These are phyloP conservation scores for Hypoxylon sp. DNA, from an alignment of 2,329 filamentous ascomycete genomes.

Conservation along the genomic window DNA sequence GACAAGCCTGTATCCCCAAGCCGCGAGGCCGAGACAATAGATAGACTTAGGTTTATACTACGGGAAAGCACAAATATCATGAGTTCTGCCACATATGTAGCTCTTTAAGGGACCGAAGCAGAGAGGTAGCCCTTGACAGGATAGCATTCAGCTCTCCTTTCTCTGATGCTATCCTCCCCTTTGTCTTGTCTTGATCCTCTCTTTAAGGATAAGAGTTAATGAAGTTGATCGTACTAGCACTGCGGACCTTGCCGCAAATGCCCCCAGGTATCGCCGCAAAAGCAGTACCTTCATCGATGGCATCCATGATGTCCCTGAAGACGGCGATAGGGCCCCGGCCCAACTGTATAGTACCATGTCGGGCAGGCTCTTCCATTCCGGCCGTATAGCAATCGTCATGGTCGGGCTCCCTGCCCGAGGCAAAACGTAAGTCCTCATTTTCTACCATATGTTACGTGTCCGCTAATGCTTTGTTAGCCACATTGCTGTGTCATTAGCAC, in stretches of 20 bases:
- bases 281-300: conserved; percentile 97
- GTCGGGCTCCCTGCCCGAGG: conserved; percentile 93
- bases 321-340: conserved; percentile 84
- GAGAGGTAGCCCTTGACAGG: background rate
- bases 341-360: conserved; percentile 99
- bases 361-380: conserved; percentile 94
- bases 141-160: conserved; percentile 1
- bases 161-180: background rate
- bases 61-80: background rate
- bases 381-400: conserved; percentile 95
- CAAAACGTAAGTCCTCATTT: conserved; percentile 74
- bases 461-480: conserved; percentile 63
- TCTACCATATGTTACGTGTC: background rate
- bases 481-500: conserved; percentile 92
- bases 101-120: background rate
- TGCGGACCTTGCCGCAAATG: conserved; percentile 89
- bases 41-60: conserved; percentile 7
- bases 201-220: conserved; percentile 10
- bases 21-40: background rate
- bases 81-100: background rate
- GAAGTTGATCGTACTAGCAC: conserved; percentile 64
- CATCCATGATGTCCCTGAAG: conserved; percentile 90
- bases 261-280: conserved; percentile 86
- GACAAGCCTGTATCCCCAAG: conserved; percentile 1
- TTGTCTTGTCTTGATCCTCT: background rate